Conservation (phyloP, 495 filamentous ascomycete species). For the Podospora fimiseda region DNA sequence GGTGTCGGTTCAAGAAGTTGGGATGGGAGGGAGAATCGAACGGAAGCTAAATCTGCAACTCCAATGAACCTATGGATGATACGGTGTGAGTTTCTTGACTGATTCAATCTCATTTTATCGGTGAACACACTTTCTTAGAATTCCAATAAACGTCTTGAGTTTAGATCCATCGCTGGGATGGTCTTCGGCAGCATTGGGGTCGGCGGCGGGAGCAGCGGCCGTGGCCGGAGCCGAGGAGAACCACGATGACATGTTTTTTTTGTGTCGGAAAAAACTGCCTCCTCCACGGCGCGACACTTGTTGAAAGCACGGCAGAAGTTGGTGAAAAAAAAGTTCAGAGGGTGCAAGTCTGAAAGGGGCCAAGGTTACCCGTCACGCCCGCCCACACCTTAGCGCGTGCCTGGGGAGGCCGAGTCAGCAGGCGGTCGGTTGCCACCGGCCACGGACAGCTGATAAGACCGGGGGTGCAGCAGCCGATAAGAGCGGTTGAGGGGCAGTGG, state of each 20-base stretch:
- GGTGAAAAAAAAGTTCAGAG: no score
- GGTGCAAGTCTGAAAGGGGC: not conserved
- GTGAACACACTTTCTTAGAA: conserved; percentile 67
- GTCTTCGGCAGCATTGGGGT: conserved; percentile 42
- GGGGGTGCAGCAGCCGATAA: not conserved
- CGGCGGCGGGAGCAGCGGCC: conserved; percentile 9
- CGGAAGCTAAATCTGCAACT: conserved; percentile 88
- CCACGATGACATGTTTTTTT: conserved; percentile 7
- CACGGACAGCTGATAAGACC: conserved; percentile 1
- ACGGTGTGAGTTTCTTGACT: not conserved
- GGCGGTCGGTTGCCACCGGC: not conserved
- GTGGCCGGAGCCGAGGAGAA: conserved; percentile 9
- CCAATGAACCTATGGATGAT: conserved; percentile 67
- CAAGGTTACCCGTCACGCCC: not conserved
- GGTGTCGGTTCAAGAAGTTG: conserved; percentile 93
- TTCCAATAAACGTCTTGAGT: conserved; percentile 74
- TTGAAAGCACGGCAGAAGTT: not conserved
- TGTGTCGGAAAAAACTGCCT: no score
- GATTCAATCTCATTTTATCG: not conserved
- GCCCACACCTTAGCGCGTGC: not conserved
- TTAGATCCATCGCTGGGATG: conserved; percentile 71
- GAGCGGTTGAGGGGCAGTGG: not conserved
- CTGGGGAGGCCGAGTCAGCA: not conserved
- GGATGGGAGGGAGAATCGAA: conserved; percentile 91
- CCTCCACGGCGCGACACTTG: not conserved